Conservation (phyloP, 768 basidiomycete genomes). For the Macrolepiota albuminosa region DNA sequence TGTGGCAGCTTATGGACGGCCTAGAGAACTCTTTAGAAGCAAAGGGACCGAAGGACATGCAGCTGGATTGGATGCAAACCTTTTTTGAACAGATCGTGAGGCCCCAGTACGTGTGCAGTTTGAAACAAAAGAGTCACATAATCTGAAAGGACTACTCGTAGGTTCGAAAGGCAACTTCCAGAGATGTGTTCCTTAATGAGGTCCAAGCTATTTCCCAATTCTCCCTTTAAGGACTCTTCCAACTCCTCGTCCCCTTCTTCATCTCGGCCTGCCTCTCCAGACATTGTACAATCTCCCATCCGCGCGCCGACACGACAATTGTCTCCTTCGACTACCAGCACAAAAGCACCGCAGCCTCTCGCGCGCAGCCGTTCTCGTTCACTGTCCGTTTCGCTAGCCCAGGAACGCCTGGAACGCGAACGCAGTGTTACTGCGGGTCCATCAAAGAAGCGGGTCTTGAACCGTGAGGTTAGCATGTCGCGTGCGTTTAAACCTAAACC, state of each 20-base stretch:
- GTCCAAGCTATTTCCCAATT: conserved; percentile 60
- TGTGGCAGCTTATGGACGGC: conserved; percentile 63
- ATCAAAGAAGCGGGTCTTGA: conserved; percentile 49
- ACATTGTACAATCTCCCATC: conserved; percentile 2
- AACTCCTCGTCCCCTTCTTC: conserved; percentile 29
- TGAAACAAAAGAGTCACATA: background rate
- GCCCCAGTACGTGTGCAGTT: conserved; percentile 41
- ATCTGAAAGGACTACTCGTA: conserved; percentile 19
- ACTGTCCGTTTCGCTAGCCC: conserved; percentile 65
- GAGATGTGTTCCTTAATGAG: conserved; percentile 53
- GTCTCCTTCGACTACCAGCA: conserved; percentile 19
- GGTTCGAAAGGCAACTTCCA: conserved; percentile 53
- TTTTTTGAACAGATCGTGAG: conserved; percentile 70
- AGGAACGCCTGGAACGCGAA: conserved; percentile 42
- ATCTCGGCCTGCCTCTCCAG: conserved; percentile 29
- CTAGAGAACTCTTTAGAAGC: conserved; percentile 21
- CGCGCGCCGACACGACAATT: conserved; percentile 8
- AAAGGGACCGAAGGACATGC: conserved; percentile 24
- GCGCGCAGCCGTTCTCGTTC: conserved; percentile 50
- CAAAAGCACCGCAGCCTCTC: conserved; percentile 20
- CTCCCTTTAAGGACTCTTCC: conserved; percentile 58
- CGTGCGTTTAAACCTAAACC: conserved; percentile 50
- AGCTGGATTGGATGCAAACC: conserved; percentile 67
- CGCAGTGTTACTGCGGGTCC: conserved; percentile 28
- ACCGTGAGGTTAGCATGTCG: conserved; percentile 75